phyloP scores from a whole-genome alignment of 495 filamentous ascomycete species.

The Ascobolus immersus region DNA sequence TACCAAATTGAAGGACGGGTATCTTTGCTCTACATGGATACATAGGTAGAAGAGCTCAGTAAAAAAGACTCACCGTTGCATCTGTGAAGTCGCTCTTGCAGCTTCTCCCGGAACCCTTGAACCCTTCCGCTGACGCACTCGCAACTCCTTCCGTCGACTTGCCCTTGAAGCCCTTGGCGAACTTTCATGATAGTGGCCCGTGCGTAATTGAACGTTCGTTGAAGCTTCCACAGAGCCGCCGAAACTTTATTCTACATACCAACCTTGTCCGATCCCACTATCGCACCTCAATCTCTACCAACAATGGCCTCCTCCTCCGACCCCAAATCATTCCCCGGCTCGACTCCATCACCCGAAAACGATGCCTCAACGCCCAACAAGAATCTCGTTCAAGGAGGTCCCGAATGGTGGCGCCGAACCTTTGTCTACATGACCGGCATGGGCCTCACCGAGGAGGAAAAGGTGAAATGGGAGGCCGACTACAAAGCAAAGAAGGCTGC shows the following conservation, averaged over 20 bases:
- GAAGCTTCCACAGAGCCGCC: too few relatives aligned
- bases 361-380: slow-evolving; percentile 18
- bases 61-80: too few relatives aligned
- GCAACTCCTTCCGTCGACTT: neutral
- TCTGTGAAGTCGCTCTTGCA: too few relatives aligned
- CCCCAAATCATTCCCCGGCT: slow-evolving; percentile 3
- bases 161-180: too few relatives aligned
- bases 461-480: slow-evolving; percentile 41
- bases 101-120: too few relatives aligned
- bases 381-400: slow-evolving; percentile 24
- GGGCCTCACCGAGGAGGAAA: slow-evolving; percentile 37
- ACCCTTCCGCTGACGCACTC: neutral
- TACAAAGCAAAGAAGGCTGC: slow-evolving; percentile 40
- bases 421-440: slow-evolving; percentile 48
- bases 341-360: slow-evolving; percentile 6
- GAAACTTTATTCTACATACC: too few relatives aligned
- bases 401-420: slow-evolving; percentile 40
- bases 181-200: too few relatives aligned
- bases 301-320: slow-evolving; percentile 5
- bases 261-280: too few relatives aligned
- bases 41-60: too few relatives aligned
- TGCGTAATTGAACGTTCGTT: too few relatives aligned
- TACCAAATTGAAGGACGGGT: too few relatives aligned
- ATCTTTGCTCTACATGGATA: too few relatives aligned
- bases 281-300: slow-evolving; percentile 6